Conservation (phyloP, 2,329 filamentous ascomycete species). For the Colletotrichum melonis region DNA sequence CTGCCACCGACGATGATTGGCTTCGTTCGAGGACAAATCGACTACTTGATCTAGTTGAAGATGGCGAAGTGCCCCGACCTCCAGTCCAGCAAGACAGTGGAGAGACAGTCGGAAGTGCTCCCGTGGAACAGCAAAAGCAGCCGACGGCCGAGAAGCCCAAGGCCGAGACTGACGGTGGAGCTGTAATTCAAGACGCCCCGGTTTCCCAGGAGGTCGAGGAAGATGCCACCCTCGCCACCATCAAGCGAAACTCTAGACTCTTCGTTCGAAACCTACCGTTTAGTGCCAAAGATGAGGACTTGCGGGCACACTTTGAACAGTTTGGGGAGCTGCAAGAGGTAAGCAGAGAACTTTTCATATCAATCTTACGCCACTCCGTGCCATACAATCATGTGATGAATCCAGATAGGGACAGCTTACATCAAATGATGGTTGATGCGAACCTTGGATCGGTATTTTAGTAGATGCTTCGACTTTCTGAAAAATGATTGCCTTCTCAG, state of each 20-base stretch:
- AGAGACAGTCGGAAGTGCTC: conserved; percentile 17
- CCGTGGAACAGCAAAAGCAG: conserved; percentile 19
- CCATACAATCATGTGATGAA: conserved; percentile 77
- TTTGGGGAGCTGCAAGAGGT: conserved; percentile 91
- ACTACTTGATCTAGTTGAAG: conserved; percentile 84
- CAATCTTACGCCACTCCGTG: conserved; percentile 10
- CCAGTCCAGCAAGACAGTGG: conserved; percentile 37
- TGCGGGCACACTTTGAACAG: conserved; percentile 76
- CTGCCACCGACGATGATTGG: conserved; percentile 87
- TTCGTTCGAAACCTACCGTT: conserved; percentile 94
- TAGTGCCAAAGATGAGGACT: conserved; percentile 79
- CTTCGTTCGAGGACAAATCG: conserved; percentile 88
- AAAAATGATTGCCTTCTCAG: conserved; percentile 55
- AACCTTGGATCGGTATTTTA: conserved; percentile 97
- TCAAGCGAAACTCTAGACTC: conserved; percentile 79
- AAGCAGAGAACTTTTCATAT: conserved; percentile 56
- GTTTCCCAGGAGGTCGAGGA: conserved; percentile 45
- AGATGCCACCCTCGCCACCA: conserved; percentile 64
- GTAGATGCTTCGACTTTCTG: conserved; percentile 98
- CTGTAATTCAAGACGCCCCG: conserved; percentile 37
- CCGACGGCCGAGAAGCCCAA: conserved; percentile 29
- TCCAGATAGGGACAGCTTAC: conserved; percentile 99
- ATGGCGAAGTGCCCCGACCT: conserved; percentile 63
- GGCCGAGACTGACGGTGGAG: conserved; percentile 41
- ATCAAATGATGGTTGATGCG: conserved; percentile 87